Evolutionary conservation across 1,139 yeast genomes (phyloP).

Genomic region (Zygoascus hellenicus): DNA sequence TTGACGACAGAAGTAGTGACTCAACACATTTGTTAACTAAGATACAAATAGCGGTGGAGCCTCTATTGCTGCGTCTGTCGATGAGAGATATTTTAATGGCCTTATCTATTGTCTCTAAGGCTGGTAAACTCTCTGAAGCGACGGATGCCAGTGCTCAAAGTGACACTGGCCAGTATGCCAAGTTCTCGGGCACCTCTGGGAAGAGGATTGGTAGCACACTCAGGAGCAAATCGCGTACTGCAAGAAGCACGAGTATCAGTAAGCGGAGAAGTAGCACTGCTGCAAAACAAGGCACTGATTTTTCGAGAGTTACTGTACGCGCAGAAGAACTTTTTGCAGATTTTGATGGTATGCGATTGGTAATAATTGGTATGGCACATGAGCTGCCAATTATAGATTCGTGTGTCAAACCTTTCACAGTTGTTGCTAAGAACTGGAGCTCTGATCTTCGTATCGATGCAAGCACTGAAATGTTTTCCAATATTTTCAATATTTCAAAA

Average conservation of each 20-base stretch:
- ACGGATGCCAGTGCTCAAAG: not conserved
- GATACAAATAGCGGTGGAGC: constrained; percentile 71
- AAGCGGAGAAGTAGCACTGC: not conserved
- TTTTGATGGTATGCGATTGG: constrained; percentile 78
- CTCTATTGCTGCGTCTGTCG: constrained; percentile 73
- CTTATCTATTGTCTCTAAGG: constrained; percentile 61
- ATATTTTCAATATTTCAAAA: constrained; percentile 82
- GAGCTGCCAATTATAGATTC: constrained; percentile 88
- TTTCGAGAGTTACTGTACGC: constrained; percentile 34
- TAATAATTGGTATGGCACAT: constrained; percentile 87
- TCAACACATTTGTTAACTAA: constrained; percentile 52
- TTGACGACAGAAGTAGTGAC: constrained; percentile 66
- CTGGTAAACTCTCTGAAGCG: constrained; percentile 46
- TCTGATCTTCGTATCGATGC: constrained; percentile 63
- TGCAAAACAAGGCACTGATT: not conserved
- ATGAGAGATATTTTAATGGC: constrained; percentile 84
- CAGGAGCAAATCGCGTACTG: constrained; percentile 10
- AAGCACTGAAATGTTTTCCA: constrained; percentile 62
- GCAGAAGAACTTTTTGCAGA: constrained; percentile 70
- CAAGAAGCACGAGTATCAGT: not conserved
- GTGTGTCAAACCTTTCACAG: constrained; percentile 66
- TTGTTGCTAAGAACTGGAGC: constrained; percentile 82
- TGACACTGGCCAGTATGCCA: not conserved
- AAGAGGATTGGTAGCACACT: constrained; percentile 5
- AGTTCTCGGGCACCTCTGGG: not conserved